Conservation (phyloP, 352 stramenopile genomes). For the Plasmopara halstedii region DNA sequence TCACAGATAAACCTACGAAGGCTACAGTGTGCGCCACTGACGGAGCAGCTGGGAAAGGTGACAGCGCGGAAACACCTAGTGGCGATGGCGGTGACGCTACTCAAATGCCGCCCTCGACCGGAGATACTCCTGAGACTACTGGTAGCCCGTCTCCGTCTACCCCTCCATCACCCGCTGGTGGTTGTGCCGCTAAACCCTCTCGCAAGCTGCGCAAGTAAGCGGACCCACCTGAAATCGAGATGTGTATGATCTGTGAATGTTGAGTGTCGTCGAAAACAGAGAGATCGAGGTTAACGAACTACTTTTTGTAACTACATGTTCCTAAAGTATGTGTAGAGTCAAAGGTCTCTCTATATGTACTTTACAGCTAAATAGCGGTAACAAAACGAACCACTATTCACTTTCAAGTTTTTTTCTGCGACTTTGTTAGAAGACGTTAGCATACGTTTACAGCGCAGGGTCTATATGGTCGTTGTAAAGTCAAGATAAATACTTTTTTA, state of each 20-base stretch:
- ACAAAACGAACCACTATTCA: too few relatives aligned
- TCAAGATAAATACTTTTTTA: too few relatives aligned
- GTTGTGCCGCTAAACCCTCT: conserved; percentile 6
- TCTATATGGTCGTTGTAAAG: too few relatives aligned
- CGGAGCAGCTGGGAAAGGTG: not conserved
- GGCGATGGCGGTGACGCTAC: not conserved
- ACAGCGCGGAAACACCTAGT: not conserved
- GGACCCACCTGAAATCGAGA: not conserved
- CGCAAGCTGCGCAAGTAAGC: conserved; percentile 22
- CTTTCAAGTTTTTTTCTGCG: too few relatives aligned
- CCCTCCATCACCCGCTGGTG: not conserved
- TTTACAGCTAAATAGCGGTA: too few relatives aligned
- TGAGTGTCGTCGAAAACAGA: conserved; percentile 11
- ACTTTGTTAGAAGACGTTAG: too few relatives aligned
- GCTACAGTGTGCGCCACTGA: conserved; percentile 12
- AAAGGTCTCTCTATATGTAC: too few relatives aligned
- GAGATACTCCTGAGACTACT: not conserved
- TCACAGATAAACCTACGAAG: conserved; percentile 17
- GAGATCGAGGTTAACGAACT: conserved; percentile 1
- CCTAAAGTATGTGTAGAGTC: too few relatives aligned
- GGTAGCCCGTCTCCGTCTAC: not conserved
- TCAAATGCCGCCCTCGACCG: conserved; percentile 2
- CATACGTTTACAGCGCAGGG: too few relatives aligned
- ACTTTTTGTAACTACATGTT: too few relatives aligned
- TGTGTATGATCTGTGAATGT: conserved; percentile 6